Percentiles rank a stretch among this genome's conserved stretches.
These are phyloP conservation scores for Amanita molliuscula DNA, from an alignment of 768 basidiomycete genomes.

Conservation along the genomic window DNA sequence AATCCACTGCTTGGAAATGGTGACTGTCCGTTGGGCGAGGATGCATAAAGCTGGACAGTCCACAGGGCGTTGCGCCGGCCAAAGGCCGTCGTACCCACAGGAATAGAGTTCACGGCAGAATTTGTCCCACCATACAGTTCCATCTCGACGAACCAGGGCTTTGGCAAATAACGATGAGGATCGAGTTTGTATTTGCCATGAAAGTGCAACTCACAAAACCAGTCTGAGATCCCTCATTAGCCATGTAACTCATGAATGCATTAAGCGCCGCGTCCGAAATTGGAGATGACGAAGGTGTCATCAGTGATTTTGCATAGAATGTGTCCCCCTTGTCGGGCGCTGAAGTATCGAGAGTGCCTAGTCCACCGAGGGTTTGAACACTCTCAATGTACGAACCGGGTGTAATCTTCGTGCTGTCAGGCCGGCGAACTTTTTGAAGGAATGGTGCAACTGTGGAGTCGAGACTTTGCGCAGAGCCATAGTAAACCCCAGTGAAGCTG, in stretches of 20 bases:
- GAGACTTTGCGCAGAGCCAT: constrained; percentile 13
- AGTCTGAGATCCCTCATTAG: constrained; percentile 19
- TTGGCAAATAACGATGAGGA: neutral
- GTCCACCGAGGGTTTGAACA: constrained; percentile 18
- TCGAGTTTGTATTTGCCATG: neutral
- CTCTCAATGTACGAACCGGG: constrained; percentile 23
- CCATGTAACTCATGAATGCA: constrained; percentile 25
- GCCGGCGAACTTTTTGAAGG: constrained; percentile 13
- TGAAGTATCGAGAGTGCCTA: constrained; percentile 14
- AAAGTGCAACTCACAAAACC: constrained; percentile 14
- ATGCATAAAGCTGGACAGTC: constrained; percentile 41
- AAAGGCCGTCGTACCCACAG: constrained; percentile 32
- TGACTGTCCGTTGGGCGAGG: constrained; percentile 21
- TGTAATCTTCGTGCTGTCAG: constrained; percentile 7
- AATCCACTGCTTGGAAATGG: constrained; percentile 36
- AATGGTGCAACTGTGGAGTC: constrained; percentile 20
- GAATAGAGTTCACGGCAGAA: constrained; percentile 34
- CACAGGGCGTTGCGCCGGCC: constrained; percentile 32
- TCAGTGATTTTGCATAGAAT: constrained; percentile 33
- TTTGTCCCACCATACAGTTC: constrained; percentile 35
- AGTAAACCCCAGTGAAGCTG: constrained; percentile 20
- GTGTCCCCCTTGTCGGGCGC: constrained; percentile 23
- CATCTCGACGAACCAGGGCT: constrained; percentile 28
- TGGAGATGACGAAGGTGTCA: constrained; percentile 22
- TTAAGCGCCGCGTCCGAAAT: constrained; percentile 19